These are phyloP conservation scores for Metschnikowia amazonensis DNA, from an alignment of 805 yeast species.

Conservation along the genomic window DNA sequence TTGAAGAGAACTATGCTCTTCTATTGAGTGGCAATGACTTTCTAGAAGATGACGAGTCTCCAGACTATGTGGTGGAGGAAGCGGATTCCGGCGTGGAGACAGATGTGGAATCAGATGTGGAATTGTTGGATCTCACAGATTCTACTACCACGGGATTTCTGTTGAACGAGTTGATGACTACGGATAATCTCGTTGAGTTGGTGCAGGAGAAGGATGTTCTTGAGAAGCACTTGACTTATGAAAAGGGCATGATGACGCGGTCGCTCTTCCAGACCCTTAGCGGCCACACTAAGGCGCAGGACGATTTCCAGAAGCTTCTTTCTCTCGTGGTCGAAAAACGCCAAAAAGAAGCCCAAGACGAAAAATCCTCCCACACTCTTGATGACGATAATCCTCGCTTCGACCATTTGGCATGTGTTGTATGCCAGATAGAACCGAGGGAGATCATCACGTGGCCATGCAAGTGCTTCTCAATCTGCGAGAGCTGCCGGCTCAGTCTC, in stretches of 20 bases:
- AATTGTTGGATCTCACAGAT: constrained; percentile 6
- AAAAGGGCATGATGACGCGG: constrained; percentile 30
- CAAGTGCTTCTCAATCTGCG: constrained; percentile 83
- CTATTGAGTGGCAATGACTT: background rate
- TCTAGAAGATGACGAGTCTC: constrained; percentile 12
- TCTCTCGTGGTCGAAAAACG: constrained; percentile 21
- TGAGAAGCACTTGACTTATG: constrained; percentile 26
- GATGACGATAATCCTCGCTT: constrained; percentile 26
- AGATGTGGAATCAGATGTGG: constrained; percentile 12
- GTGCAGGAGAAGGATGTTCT: constrained; percentile 21
- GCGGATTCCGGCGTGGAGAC: constrained; percentile 7
- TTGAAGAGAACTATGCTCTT: background rate
- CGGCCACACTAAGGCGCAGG: background rate
- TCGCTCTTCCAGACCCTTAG: constrained; percentile 22
- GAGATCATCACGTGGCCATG: constrained; percentile 92
- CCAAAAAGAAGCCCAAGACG: background rate
- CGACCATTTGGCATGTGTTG: constrained; percentile 57
- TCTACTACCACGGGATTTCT: background rate
- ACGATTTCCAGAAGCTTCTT: constrained; percentile 17
- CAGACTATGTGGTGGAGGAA: constrained; percentile 9
- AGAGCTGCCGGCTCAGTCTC: constrained; percentile 69
- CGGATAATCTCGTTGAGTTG: constrained; percentile 14
- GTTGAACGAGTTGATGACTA: constrained; percentile 12
- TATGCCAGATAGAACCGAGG: constrained; percentile 72
- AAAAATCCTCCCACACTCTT: constrained; percentile 4